phyloP scores from a whole-genome alignment of 805 yeast species.

The Metschnikowia colocasiae region DNA sequence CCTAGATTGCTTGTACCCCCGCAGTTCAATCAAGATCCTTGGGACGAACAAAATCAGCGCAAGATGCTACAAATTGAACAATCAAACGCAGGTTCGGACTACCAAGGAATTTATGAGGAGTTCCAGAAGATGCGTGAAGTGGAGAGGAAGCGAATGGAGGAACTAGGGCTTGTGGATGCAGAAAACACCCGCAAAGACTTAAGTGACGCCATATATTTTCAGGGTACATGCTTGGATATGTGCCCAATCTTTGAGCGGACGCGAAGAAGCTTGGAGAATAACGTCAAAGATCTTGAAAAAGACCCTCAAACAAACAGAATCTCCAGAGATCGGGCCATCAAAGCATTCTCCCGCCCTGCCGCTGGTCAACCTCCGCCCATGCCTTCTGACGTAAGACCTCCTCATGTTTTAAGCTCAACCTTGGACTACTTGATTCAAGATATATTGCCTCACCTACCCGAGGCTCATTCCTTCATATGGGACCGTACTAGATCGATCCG shows the following conservation, averaged over 20 bases:
- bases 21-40: conserved; percentile 39
- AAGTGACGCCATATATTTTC: conserved; percentile 82
- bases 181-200: conserved; percentile 78
- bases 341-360: conserved; percentile 93
- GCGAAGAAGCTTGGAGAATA: conserved; percentile 81
- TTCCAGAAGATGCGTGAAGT: conserved; percentile 67
- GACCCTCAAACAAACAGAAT: conserved; percentile 55
- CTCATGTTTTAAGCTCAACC: conserved; percentile 63
- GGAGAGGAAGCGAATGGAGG: conserved; percentile 79
- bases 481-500: conserved; percentile 95
- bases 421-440: conserved; percentile 67
- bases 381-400: conserved; percentile 97
- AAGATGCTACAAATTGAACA: conserved; percentile 53
- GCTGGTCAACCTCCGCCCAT: conserved; percentile 98
- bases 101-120: conserved; percentile 70
- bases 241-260: conserved; percentile 93
- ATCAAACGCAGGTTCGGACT: conserved; percentile 45
- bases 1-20: conserved; percentile 35
- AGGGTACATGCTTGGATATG: conserved; percentile 90
- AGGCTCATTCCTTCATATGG: conserved; percentile 89
- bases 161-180: conserved; percentile 76
- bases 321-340: conserved; percentile 61
- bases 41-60: conserved; percentile 77
- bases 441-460: conserved; percentile 66
- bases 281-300: conserved; percentile 73